Evolutionary conservation across 495 filamentous ascomycete genomes (phyloP).

Genomic region (Aspergillus campestris): DNA sequence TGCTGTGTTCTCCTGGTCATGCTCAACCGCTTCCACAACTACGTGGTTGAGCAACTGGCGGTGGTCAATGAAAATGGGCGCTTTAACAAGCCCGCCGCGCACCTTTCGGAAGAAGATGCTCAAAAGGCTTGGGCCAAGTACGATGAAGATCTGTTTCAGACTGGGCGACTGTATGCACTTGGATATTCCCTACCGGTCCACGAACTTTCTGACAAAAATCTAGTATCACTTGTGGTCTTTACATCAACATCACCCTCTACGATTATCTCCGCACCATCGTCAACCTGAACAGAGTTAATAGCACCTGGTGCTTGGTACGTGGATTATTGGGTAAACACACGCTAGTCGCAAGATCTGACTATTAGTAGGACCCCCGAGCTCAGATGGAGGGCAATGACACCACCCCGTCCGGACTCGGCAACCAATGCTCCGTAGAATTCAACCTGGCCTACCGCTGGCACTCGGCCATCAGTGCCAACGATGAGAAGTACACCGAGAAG

Average conservation of each 20-base stretch:
- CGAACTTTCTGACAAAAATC: slow-evolving; percentile 2
- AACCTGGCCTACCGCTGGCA: slow-evolving; percentile 70
- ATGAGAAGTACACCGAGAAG: slow-evolving; percentile 58
- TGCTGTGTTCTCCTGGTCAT: slow-evolving; percentile 50
- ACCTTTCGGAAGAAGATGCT: slow-evolving; percentile 38
- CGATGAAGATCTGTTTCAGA: slow-evolving; percentile 81
- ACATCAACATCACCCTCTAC: slow-evolving; percentile 74
- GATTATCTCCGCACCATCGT: slow-evolving; percentile 82
- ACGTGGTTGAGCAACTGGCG: slow-evolving; percentile 60
- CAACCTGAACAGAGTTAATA: slow-evolving; percentile 68
- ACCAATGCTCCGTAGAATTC: slow-evolving; percentile 65
- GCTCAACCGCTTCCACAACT: slow-evolving; percentile 67
- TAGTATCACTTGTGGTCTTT: slow-evolving; percentile 66
- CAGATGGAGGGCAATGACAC: slow-evolving; percentile 43
- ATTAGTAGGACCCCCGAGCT: slow-evolving; percentile 31
- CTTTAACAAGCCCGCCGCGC: slow-evolving; percentile 51
- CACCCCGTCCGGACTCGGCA: slow-evolving; percentile 58
- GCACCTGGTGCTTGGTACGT: slow-evolving; percentile 68
- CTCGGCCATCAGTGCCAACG: slow-evolving; percentile 51
- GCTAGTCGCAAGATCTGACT: background rate
- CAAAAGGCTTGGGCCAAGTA: slow-evolving; percentile 60
- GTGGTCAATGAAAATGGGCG: slow-evolving; percentile 64
- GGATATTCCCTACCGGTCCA: background rate
- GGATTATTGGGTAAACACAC: background rate
- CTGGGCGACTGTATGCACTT: slow-evolving; percentile 48